Conservation (phyloP, 2,329 filamentous ascomycete genomes). For the Botryosphaeria dothidea region DNA sequence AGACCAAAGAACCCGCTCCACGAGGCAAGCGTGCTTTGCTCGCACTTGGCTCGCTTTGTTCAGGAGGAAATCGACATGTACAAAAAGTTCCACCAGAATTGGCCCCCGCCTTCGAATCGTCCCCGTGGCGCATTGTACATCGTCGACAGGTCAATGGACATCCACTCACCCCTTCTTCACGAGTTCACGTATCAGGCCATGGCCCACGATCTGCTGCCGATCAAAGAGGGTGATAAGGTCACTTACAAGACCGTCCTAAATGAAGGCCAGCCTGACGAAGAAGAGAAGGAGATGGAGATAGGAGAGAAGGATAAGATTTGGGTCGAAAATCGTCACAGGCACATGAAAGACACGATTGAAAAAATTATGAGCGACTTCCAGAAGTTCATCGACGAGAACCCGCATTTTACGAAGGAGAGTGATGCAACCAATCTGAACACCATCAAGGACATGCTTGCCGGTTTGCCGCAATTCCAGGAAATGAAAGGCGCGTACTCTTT, state of each 20-base stretch:
- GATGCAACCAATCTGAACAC: conserved; percentile 77
- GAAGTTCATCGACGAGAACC: conserved; percentile 86
- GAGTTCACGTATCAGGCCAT: conserved; percentile 99
- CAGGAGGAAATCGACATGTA: conserved; percentile 91
- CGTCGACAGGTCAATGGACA: conserved; percentile 89
- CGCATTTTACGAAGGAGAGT: conserved; percentile 81
- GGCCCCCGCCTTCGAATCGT: conserved; percentile 75
- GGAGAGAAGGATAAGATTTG: conserved; percentile 90
- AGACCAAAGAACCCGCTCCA: conserved; percentile 73
- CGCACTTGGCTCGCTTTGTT: conserved; percentile 85
- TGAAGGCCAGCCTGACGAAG: conserved; percentile 66
- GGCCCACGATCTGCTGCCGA: conserved; percentile 88
- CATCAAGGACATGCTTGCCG: conserved; percentile 96
- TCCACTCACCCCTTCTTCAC: conserved; percentile 83
- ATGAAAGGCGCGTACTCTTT: conserved; percentile 94
- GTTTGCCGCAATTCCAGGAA: conserved; percentile 89
- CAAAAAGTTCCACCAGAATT: conserved; percentile 78
- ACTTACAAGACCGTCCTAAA: conserved; percentile 81
- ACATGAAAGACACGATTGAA: conserved; percentile 98
- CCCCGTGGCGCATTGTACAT: conserved; percentile 83
- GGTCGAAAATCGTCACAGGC: conserved; percentile 89
- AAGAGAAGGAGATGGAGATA: conserved; percentile 90
- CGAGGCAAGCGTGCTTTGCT: conserved; percentile 84
- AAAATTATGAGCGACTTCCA: conserved; percentile 91
- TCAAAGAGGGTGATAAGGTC: conserved; percentile 85